phyloP scores from a whole-genome alignment of 2,329 filamentous ascomycete species.

The Aspergillus eucalypticola region DNA sequence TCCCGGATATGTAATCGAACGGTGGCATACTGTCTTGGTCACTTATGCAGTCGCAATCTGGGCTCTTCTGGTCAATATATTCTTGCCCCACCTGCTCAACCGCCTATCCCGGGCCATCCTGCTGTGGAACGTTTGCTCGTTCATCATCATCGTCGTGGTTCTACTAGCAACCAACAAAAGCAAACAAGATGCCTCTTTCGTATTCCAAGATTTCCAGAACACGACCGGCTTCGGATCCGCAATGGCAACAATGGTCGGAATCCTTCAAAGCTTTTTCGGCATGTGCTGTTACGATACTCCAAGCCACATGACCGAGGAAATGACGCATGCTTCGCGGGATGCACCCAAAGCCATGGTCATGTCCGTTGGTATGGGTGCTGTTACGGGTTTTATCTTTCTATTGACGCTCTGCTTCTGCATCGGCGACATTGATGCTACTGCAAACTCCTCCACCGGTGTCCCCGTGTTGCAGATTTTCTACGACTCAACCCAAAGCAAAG shows the following conservation, averaged over 20 bases:
- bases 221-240: constrained; percentile 52
- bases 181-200: constrained; percentile 55
- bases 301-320: constrained; percentile 53
- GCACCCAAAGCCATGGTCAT: constrained; percentile 50
- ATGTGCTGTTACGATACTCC: constrained; percentile 54
- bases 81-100: constrained; percentile 52
- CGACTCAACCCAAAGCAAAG: constrained; percentile 49
- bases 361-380: constrained; percentile 47
- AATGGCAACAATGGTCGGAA: constrained; percentile 54
- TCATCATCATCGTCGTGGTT: constrained; percentile 53
- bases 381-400: constrained; percentile 52
- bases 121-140: constrained; percentile 56
- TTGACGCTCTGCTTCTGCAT: constrained; percentile 55
- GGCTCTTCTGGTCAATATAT: constrained; percentile 50
- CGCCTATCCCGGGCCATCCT: constrained; percentile 52
- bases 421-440: constrained; percentile 51
- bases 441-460: constrained; percentile 49
- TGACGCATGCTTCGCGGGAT: constrained; percentile 14
- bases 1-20: constrained; percentile 52
- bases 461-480: constrained; percentile 57
- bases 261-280: constrained; percentile 55
- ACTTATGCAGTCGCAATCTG: constrained; percentile 50
- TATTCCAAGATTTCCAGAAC: constrained; percentile 57
- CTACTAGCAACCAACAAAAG: constrained; percentile 55
- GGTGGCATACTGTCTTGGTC: constrained; percentile 58